Evolutionary conservation across 2,329 filamentous ascomycete genomes (phyloP), one percentile per base, ranked within the genome.

Genomic region (Verticillium nonalfalfae): DNA sequence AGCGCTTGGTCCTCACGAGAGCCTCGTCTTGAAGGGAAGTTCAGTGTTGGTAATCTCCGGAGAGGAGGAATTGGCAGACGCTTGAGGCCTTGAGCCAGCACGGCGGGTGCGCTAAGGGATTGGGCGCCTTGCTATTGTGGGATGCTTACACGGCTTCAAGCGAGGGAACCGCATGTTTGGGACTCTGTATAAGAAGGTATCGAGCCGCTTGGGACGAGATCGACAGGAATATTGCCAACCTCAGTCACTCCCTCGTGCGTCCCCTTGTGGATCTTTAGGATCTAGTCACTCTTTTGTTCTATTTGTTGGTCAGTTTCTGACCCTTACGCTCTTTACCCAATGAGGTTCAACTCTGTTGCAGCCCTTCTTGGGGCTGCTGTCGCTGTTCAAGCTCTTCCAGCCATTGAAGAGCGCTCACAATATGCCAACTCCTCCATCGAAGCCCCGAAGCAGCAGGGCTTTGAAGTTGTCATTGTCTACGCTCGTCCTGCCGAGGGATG

Each of bases 381-480:
- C 21, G 18, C 57, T 38, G 57, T 58, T 31, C 57, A 58, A 10
- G 57, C 57, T 45, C 57, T 58, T 45, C 57, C 57, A 13, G 36
- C 57, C 36, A 18, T 33, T 36, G 57, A 58, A 31, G 57, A 45
- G 35, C 5, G 6, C 5, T 7, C 38, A 6, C 38, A n/a, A 7
- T 36, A 40, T 38, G 11, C 9, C 55, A 58, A 58, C 26, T 36
- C 57, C 26, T 45, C 57, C 36, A 50, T 58, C 26, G 57, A 58
- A 36, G 34, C 13, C n/a, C 33, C 33, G 15, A 33, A 33, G 26
- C 55, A 57, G 15, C 33, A 57, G 55, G 58, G 58, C 15, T 59
- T 59, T 45, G 58, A 59, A 31, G 59, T 60, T n/a, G 59, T 60
- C 33, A 60, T 60, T 31, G 52, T 60, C 54, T 60, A 60, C 18